Evolutionary conservation across 2,329 filamentous ascomycete species (phyloP), one percentile per base, ranked within the genome.

Genomic region (Madurella fahalii): DNA sequence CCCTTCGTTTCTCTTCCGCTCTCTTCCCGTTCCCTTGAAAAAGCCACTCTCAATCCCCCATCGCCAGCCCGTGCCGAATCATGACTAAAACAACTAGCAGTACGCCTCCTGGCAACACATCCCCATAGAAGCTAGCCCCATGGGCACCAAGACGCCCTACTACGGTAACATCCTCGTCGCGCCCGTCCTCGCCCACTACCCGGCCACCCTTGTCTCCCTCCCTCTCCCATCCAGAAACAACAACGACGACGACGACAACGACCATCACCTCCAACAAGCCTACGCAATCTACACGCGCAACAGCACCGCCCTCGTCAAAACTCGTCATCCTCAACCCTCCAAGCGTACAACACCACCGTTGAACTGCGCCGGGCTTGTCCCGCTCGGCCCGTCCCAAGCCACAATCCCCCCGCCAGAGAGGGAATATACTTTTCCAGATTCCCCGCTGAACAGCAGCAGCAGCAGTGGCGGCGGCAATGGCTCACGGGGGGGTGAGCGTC

Each of bases 101-200:
- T 86, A 86, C 64, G 74, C 74, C 56, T 71, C 74, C 45, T 86
- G 83, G 83, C 83, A 86, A 62, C 82, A 83, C 0, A 61, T 84
- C 43, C 62, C 70, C 4, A 84, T 81, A 0, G 65, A 70, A 47
- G 71, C 72, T 13, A 76, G 77, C 0, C 69, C 71, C 8, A 71
- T 74, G 2, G 83, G 81, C 13, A 86, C 82, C 17, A 85, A 84
- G 63, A 71, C 83, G 0, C 82, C 83, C 0, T 87, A 85, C 66
- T 86, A 87, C 61, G 83, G 81, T 15, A 82, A 80, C 65, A 69
- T 85, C 15, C 78, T 77, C 32, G 79, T 81, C 1, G n/a, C n/a
- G n/a, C n/a, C n/a, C n/a, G n/a, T n/a, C n/a, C n/a, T n/a, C n/a
- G 81, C 83, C 3, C 53, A 57, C 3, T 58, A 58, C 18, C 59